Conservation (phyloP, 768 basidiomycete genomes). For the Rhodocollybia butyracea region DNA sequence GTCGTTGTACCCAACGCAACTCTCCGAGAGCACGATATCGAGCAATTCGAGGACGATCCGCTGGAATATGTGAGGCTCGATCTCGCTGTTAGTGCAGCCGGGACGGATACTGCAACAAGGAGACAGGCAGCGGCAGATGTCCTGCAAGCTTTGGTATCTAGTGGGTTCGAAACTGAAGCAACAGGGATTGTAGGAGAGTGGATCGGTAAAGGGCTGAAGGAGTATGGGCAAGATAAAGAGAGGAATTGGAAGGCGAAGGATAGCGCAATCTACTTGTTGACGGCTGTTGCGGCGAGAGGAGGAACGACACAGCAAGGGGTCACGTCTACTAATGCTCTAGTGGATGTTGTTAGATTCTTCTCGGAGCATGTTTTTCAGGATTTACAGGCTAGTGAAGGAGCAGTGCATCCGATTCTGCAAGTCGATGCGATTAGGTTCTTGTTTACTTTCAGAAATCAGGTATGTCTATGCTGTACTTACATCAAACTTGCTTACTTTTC, state of each 20-base stretch:
- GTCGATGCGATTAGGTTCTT: conserved; percentile 96
- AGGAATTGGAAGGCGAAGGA: conserved; percentile 92
- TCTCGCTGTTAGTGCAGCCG: conserved; percentile 59
- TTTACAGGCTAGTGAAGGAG: conserved; percentile 62
- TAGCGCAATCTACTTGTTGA: conserved; percentile 87
- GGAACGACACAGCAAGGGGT: conserved; percentile 91
- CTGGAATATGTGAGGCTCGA: conserved; percentile 92
- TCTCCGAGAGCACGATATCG: conserved; percentile 84
- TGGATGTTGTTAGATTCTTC: conserved; percentile 96
- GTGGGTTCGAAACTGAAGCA: conserved; percentile 76
- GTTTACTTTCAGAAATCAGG: conserved; percentile 95
- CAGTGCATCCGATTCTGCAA: conserved; percentile 86
- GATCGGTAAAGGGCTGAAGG: conserved; percentile 69
- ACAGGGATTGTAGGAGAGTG: conserved; percentile 86
- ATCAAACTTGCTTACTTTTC: neutral
- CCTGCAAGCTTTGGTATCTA: conserved; percentile 83
- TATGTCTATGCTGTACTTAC: conserved; percentile 23
- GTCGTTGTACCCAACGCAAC: conserved; percentile 94
- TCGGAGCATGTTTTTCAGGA: conserved; percentile 88
- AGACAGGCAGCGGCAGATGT: conserved; percentile 94
- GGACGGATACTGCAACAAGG: conserved; percentile 76
- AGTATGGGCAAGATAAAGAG: conserved; percentile 78
- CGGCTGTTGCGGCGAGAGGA: conserved; percentile 89
- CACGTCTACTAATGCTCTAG: conserved; percentile 86
- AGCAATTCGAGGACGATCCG: conserved; percentile 97